These are phyloP conservation scores for Amesomyces nigricolor DNA, from an alignment of 2,329 filamentous ascomycete species.

Conservation along the genomic window DNA sequence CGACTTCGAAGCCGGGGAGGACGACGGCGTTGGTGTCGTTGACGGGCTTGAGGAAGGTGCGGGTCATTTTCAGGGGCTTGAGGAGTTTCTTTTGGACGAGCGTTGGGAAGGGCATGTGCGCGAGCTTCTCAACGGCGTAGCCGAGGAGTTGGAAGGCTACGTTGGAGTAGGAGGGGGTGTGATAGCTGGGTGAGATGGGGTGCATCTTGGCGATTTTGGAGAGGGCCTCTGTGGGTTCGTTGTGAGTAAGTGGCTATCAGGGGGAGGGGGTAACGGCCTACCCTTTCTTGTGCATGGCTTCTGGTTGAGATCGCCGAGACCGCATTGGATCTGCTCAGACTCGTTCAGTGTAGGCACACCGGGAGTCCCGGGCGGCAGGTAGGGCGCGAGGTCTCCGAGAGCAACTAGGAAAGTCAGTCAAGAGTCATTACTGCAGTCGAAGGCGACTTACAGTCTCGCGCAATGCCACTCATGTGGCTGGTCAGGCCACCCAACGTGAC, in stretches of 20 bases:
- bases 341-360: constrained; percentile 15
- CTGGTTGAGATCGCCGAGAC: neutral
- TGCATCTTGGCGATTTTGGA: constrained; percentile 22
- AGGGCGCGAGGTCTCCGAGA: neutral
- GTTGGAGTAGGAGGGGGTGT: constrained; percentile 32
- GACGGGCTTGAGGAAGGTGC: constrained; percentile 25
- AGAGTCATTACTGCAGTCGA: neutral
- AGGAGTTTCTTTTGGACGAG: constrained; percentile 30
- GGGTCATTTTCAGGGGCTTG: constrained; percentile 28
- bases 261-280: neutral
- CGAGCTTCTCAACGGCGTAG: constrained; percentile 36
- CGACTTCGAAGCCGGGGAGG: constrained; percentile 25
- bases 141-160: constrained; percentile 32
- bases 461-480: constrained; percentile 23
- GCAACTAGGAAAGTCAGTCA: constrained; percentile 7
- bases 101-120: constrained; percentile 25
- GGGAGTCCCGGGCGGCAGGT: neutral
- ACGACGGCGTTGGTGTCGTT: constrained; percentile 21
- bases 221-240: constrained; percentile 12
- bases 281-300: constrained; percentile 14
- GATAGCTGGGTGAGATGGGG: constrained; percentile 29
- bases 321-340: constrained; percentile 11
- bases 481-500: constrained; percentile 24
- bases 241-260: neutral
- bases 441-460: constrained; percentile 18